Evolutionary conservation across 2,329 filamentous ascomycete genomes (phyloP).

Genomic region (Simplicillium aogashimaense): DNA sequence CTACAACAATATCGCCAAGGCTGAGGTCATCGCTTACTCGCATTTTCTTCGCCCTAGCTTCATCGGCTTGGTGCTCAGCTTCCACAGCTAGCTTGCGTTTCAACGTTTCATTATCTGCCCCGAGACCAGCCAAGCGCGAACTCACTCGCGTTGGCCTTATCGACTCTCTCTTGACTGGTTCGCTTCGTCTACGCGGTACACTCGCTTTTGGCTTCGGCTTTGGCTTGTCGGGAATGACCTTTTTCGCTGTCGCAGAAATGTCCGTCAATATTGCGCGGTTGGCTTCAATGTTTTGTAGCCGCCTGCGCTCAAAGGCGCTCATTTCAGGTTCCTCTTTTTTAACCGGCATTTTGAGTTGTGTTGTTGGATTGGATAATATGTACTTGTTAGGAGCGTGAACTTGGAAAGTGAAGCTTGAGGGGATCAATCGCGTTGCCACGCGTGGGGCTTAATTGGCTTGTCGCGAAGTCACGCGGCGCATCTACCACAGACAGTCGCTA

Average conservation of each 20-base stretch:
- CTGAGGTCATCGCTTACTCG: slow-evolving; percentile 50
- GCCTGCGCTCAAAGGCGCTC: slow-evolving; percentile 78
- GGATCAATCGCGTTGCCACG: no score
- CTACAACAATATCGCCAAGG: slow-evolving; percentile 68
- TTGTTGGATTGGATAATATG: no score
- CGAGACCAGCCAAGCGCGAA: slow-evolving; percentile 45
- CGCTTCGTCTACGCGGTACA: slow-evolving; percentile 18
- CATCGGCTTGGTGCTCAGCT: slow-evolving; percentile 26
- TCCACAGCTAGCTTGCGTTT: slow-evolving; percentile 45
- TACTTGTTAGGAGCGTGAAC: no score
- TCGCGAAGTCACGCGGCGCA: background rate
- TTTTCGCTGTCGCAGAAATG: slow-evolving; percentile 61
- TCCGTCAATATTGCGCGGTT: slow-evolving; percentile 75
- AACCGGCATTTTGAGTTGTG: slow-evolving; percentile 29
- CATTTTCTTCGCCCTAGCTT: slow-evolving; percentile 46
- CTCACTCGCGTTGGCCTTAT: slow-evolving; percentile 45
- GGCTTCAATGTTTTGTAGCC: slow-evolving; percentile 77
- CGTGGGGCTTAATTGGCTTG: no score
- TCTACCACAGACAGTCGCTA: no score
- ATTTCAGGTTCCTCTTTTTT: slow-evolving; percentile 37
- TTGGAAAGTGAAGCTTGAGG: no score
- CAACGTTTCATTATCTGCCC: slow-evolving; percentile 33
- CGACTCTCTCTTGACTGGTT: slow-evolving; percentile 36
- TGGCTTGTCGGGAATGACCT: slow-evolving; percentile 52
- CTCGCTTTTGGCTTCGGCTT: slow-evolving; percentile 28